These are phyloP conservation scores for Barbarea vulgaris DNA, from an alignment of 345 rosid genomes.

Conservation along the genomic window DNA sequence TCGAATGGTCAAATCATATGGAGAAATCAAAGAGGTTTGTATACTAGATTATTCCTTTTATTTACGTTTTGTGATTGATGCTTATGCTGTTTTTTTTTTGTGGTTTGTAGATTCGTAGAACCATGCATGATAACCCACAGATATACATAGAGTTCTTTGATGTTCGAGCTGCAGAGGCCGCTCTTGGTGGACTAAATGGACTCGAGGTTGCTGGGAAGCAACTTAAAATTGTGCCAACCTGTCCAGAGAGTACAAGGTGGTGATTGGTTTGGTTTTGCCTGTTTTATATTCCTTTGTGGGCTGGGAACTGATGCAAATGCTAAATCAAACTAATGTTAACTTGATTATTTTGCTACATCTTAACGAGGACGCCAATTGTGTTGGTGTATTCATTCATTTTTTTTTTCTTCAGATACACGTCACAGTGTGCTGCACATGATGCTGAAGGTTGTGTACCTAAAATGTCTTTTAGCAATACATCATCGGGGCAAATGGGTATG, in stretches of 20 bases:
- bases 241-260: conserved; percentile 56
- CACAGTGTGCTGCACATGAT: conserved; percentile 54
- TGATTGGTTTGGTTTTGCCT: conserved; percentile 25
- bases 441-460: conserved; percentile 48
- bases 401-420: conserved; percentile 49
- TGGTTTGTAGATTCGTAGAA: conserved; percentile 64
- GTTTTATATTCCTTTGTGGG: conserved; percentile 18
- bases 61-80: conserved; percentile 7
- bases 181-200: conserved; percentile 64
- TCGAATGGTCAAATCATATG: conserved; percentile 54
- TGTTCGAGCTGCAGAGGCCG: conserved; percentile 80
- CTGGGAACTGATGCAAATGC: conserved; percentile 19
- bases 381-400: background rate
- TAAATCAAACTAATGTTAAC: conserved; percentile 11
- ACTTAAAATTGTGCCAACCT: conserved; percentile 66
- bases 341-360: conserved; percentile 14
- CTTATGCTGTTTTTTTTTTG: conserved; percentile 19
- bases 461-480: conserved; percentile 49
- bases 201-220: conserved; percentile 75
- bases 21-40: conserved; percentile 72
- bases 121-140: conserved; percentile 55
- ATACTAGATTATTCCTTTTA: conserved; percentile 13
- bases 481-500: conserved; percentile 58
- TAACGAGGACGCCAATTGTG: conserved; percentile 10
- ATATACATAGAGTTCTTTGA: conserved; percentile 82